Evolutionary conservation across 1,284 basidiomycete genomes (phyloP).

Genomic region (Neonothopanus nambi): DNA sequence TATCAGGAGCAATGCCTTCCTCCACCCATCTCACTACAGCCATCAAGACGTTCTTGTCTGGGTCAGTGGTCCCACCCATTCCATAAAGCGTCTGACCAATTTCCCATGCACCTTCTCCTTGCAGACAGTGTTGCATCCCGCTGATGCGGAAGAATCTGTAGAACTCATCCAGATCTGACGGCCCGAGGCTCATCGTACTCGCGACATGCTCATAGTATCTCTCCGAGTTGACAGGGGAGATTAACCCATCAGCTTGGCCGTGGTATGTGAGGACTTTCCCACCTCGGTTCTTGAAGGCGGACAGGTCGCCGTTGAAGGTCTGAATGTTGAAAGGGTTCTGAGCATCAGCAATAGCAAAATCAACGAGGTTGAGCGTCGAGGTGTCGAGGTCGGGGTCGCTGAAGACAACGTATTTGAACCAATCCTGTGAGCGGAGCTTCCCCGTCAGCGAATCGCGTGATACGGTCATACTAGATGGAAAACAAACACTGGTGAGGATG

Average conservation of each 20-base stretch:
- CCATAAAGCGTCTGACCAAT: slow-evolving; percentile 8
- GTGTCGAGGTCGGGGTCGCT: slow-evolving; percentile 8
- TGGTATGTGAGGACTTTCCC: slow-evolving; percentile 24
- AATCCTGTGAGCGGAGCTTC: too few species aligned
- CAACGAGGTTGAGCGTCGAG: slow-evolving; percentile 2
- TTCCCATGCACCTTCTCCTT: slow-evolving; percentile 17
- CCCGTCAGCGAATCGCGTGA: slow-evolving; percentile 11
- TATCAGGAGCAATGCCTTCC: too few species aligned
- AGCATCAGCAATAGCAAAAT: background rate
- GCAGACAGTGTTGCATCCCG: slow-evolving; percentile 18
- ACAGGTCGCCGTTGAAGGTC: slow-evolving; percentile 21
- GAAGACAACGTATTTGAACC: slow-evolving; percentile 16
- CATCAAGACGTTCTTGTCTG: slow-evolving; percentile 15
- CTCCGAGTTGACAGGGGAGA: slow-evolving; percentile 19
- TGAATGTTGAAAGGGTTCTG: slow-evolving; percentile 19
- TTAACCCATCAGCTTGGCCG: slow-evolving; percentile 20
- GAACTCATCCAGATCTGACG: too few species aligned
- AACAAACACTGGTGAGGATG: background rate
- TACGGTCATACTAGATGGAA: background rate
- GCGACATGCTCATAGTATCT: slow-evolving; percentile 17
- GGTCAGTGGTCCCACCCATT: background rate
- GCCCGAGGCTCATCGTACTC: slow-evolving; percentile 11
- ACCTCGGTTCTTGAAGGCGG: slow-evolving; percentile 18
- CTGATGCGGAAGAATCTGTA: too few species aligned
- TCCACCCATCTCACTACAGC: slow-evolving; percentile 21